These are phyloP conservation scores for Axilococcus clingmanii DNA, from an alignment of 139 green algal genomes.

Conservation along the genomic window DNA sequence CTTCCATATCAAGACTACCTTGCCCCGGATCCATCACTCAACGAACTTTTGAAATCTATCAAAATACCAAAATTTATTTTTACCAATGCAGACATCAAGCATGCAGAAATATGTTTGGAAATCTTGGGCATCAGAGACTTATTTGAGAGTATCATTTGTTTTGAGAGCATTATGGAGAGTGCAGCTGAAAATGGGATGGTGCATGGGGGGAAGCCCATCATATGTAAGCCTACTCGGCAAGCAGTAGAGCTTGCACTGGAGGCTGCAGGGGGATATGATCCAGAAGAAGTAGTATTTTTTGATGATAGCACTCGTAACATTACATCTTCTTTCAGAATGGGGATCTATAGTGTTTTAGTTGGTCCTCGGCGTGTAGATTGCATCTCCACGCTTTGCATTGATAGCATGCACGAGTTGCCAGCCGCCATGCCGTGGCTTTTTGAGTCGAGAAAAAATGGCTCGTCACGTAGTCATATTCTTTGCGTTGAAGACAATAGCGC, in stretches of 20 bases:
- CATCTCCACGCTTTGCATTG: constrained; percentile 12
- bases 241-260: constrained; percentile 48
- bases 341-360: constrained; percentile 52
- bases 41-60: constrained; percentile 24
- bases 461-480: not conserved
- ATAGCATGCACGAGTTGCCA: constrained; percentile 26
- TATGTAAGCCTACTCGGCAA: constrained; percentile 62
- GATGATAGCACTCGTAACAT: constrained; percentile 73
- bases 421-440: constrained; percentile 20
- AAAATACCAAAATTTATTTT: constrained; percentile 61
- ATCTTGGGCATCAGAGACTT: constrained; percentile 58
- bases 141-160: constrained; percentile 64
- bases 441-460: not conserved
- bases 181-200: constrained; percentile 24
- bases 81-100: constrained; percentile 69
- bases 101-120: constrained; percentile 51
- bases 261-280: constrained; percentile 18
- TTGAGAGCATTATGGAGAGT: constrained; percentile 54
- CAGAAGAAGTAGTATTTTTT: constrained; percentile 49
- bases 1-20: constrained; percentile 51
- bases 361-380: constrained; percentile 15
- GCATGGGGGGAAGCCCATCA: constrained; percentile 28
- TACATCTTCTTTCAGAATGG: constrained; percentile 41
- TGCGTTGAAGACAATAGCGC: no score
- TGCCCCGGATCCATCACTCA: constrained; percentile 6